Conservation (phyloP, 768 basidiomycete genomes). For the Lenzites betulinus region DNA sequence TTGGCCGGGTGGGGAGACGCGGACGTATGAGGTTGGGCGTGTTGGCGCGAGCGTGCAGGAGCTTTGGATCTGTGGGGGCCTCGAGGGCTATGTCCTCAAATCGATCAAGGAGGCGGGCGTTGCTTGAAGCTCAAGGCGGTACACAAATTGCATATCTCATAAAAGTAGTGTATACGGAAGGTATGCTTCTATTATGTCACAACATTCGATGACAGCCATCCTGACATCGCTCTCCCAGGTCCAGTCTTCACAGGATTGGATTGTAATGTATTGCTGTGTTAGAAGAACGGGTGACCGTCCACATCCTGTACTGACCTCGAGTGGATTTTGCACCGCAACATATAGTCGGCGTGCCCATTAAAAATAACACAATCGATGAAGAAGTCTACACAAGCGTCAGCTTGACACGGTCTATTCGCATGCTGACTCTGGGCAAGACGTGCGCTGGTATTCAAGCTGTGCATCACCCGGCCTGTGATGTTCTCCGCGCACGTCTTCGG, state of each 20-base stretch:
- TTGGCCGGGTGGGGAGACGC: slow-evolving; percentile 47
- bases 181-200: background rate
- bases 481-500: too few relatives aligned
- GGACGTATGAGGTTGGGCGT: slow-evolving; percentile 62
- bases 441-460: too few relatives aligned
- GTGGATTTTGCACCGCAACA: too few relatives aligned
- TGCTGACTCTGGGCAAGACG: too few relatives aligned
- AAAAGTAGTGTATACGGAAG: slow-evolving; percentile 8
- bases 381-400: too few relatives aligned
- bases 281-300: too few relatives aligned
- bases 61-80: slow-evolving; percentile 92
- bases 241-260: background rate
- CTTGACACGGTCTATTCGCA: too few relatives aligned
- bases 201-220: background rate
- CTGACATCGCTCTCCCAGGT: background rate
- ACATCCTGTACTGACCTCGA: too few relatives aligned
- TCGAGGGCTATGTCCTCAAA: slow-evolving; percentile 91
- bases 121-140: background rate
- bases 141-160: background rate
- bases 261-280: too few relatives aligned
- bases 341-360: too few relatives aligned
- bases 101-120: slow-evolving; percentile 43
- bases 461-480: too few relatives aligned
- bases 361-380: too few relatives aligned
- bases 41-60: slow-evolving; percentile 97